Base-by-base conservation (phyloP, 495 filamentous ascomycete species). In the Trypethelium eluteriae region DNA sequence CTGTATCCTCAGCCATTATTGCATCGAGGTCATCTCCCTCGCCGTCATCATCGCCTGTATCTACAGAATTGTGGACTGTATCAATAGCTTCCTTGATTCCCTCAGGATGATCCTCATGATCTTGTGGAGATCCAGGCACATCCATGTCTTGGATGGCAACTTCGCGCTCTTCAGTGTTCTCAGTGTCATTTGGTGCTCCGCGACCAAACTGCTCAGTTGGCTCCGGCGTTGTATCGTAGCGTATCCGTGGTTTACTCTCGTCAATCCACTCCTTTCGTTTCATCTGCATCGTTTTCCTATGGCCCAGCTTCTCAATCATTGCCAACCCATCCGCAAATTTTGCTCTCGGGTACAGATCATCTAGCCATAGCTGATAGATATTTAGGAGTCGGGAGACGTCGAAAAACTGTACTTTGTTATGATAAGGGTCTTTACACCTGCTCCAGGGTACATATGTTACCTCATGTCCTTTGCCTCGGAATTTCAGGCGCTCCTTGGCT, bases 351-450 rank as follows among this genome's bases (percentile, higher is more conserved):
- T 91, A 99, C 35, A 99, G 81, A 67, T 96, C 91, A 74, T 99
- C 94, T 4, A 98, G 90, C 94, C 94, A 99, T 69, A 95, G 77
- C 74, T 98, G 94, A 74, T 98, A 99, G 73, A 92, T 89, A 50
- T 89, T 88, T 66, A 99, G 83, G 11, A 99, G 82, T 62, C 87
- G 86, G 2, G 88, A 82, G 2, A 91, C 82, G 74, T 99, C 94
- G 38, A 86, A 87, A 75, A 92, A 99, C 91, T 96, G 66, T 34
- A 25, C 25, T 16, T 7, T 16, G 34, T 39, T 32, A 36, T 59
- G n/a, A 59, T 18, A 6, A 53, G n/a, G n/a, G 5, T 10, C 5
- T 34, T 35, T 34, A 35, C 6, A 5, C 53, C 2, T 36, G 32
- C 7, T 35, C 34, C 18, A 36, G 32, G 3, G 36, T 36, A 14